Conservation (phyloP, 192 early-diverging fungal species). For the Linnemannia zychae region DNA sequence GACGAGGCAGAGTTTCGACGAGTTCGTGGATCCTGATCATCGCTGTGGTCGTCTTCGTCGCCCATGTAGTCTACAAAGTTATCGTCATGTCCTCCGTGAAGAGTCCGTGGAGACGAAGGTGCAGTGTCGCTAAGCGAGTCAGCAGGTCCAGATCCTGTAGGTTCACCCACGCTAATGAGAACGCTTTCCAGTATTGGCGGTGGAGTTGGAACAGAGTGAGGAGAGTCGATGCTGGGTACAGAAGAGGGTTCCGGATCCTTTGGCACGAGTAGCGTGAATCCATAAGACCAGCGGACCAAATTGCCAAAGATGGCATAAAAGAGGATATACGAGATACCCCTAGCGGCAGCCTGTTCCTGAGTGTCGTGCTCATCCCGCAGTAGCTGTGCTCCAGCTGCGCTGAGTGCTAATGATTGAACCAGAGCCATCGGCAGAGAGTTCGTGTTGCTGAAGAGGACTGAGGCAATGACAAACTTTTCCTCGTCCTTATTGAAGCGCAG, state of each 20-base stretch:
- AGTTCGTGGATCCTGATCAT: neutral
- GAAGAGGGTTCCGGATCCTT: neutral
- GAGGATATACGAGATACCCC: conserved; percentile 83
- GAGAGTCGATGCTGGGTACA: neutral
- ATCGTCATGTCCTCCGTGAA: neutral
- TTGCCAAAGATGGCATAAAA: conserved; percentile 86
- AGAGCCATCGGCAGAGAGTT: conserved; percentile 81
- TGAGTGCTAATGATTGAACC: conserved; percentile 69
- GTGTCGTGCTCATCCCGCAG: conserved; percentile 61
- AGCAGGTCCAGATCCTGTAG: neutral
- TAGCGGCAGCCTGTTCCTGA: conserved; percentile 59
- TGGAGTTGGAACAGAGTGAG: neutral
- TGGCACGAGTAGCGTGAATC: conserved; percentile 71
- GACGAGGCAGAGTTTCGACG: neutral
- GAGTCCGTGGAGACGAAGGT: conserved; percentile 12
- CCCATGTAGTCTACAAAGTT: neutral
- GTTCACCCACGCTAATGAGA: conserved; percentile 22
- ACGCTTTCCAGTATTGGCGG: neutral
- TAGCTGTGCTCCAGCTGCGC: conserved; percentile 57
- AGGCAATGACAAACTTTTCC: conserved; percentile 72
- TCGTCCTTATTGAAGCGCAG: conserved; percentile 61
- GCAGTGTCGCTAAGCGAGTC: neutral
- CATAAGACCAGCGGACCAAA: conserved; percentile 82
- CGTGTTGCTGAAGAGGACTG: conserved; percentile 79
- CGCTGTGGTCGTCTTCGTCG: neutral